A percentile compares a stretch with the other conserved stretches of the same genome.
Conservation (phyloP, 208 protist species). For the Blastocrithidia nonstop region DNA sequence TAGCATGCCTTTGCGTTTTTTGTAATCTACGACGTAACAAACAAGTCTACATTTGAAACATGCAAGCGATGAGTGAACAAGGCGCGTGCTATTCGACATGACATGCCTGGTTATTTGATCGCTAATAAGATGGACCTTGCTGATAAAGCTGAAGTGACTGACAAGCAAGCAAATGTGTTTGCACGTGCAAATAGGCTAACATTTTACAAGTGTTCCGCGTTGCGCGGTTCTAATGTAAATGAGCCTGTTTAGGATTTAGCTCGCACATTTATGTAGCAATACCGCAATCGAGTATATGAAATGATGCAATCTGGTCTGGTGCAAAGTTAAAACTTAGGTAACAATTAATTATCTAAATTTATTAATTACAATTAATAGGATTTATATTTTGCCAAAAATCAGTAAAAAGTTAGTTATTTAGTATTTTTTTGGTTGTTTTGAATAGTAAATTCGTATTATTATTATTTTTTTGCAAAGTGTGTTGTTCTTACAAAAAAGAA, state of each 20-base stretch:
- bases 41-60: conserved; percentile 80
- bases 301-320: conserved; percentile 2
- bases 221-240: conserved; percentile 57
- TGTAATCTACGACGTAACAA: conserved; percentile 81
- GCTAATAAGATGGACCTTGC: conserved; percentile 83
- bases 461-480: too few relatives aligned
- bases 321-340: too few relatives aligned
- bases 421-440: neutral
- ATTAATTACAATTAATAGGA: too few relatives aligned
- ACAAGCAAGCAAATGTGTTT: conserved; percentile 69
- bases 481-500: too few relatives aligned
- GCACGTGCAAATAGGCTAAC: conserved; percentile 53
- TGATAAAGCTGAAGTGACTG: conserved; percentile 78
- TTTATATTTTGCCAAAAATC: too few relatives aligned
- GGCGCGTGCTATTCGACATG: conserved; percentile 29
- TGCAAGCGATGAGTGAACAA: conserved; percentile 68
- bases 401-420: too few relatives aligned
- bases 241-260: conserved; percentile 77
- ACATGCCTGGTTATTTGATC: conserved; percentile 57
- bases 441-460: too few relatives aligned
- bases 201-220: conserved; percentile 76
- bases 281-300: conserved; percentile 38
- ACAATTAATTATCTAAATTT: too few relatives aligned
- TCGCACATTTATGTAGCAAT: conserved; percentile 39
- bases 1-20: conserved; percentile 55